Evolutionary conservation across 2,329 filamentous ascomycete genomes (phyloP), one percentile per base, ranked within the genome.

Genomic region (Colletotrichum chlorophyti): DNA sequence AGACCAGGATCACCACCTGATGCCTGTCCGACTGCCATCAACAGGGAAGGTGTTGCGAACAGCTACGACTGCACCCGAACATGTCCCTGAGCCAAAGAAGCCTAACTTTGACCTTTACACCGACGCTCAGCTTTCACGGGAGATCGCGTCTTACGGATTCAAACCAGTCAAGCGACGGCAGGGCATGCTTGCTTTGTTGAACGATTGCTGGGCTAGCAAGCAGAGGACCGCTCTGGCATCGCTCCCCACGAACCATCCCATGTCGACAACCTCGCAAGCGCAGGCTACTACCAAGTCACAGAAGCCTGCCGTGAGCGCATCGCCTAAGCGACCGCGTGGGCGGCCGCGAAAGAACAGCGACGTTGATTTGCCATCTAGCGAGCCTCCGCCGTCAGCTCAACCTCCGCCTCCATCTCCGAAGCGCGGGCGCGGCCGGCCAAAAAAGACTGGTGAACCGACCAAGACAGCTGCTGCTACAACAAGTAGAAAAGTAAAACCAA

Each of bases 201-300:
- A 90, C 48, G 83, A 86, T 66, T 93, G 91, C 69, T 93, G 90
- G 89, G 74, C 83, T 63, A 86, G 84, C 55, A 85, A 85, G 68
- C 60, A 65, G 8, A 67, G 61, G 32, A 53, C 64, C 7, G 62
- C 40, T 14, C 62, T 48, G 53, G 69, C 29, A 61, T 66, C 37
- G 65, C 65, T n/a, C 63, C 68, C 34, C 31, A 65, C 37, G 35
- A 51, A 41, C 31, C 59, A 47, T 23, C 41, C 17, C 10, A 37
- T 53, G 8, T 62, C 59, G 9, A 59, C 53, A 12, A 34, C 52
- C 3, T 19, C 53, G 12, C 47, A 34, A 14, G 26, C 27, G 9
- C 53, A 54, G 23, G 48, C 35, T 19, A 27, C 24, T 24, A 29
- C 40, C 4, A 45, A 38, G 37, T 5, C 29, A 5, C 14, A 52